Conservation (phyloP, 495 filamentous ascomycete species). For the Pseudoneurospora amorphoporcata region DNA sequence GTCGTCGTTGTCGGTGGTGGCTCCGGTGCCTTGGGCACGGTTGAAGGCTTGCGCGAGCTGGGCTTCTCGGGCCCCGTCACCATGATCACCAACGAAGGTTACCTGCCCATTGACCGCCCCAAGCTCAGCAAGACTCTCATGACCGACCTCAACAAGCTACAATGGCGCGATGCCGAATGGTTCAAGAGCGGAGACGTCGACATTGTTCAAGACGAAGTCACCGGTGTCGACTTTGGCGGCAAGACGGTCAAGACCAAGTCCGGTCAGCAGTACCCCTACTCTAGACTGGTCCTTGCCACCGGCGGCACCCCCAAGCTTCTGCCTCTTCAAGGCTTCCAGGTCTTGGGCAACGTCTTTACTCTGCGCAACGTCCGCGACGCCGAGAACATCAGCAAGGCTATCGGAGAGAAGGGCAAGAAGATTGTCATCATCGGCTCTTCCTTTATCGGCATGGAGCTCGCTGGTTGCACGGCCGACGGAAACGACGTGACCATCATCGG, state of each 20-base stretch:
- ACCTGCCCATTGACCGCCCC: slow-evolving; percentile 80
- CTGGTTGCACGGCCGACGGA: slow-evolving; percentile 60
- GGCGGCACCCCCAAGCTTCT: slow-evolving; percentile 72
- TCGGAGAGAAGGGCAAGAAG: slow-evolving; percentile 72
- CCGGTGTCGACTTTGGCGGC: slow-evolving; percentile 58
- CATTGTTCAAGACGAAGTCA: slow-evolving; percentile 62
- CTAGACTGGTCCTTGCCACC: slow-evolving; percentile 81
- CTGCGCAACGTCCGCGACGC: slow-evolving; percentile 67
- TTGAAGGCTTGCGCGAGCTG: slow-evolving; percentile 71
- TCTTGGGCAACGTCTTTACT: slow-evolving; percentile 75
- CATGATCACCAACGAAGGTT: slow-evolving; percentile 72
- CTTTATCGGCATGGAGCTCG: slow-evolving; percentile 96
- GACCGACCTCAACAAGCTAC: slow-evolving; percentile 67
- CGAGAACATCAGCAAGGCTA: slow-evolving; percentile 61
- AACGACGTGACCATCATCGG: slow-evolving; percentile 87
- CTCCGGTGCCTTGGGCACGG: slow-evolving; percentile 65
- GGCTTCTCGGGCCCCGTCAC: slow-evolving; percentile 77
- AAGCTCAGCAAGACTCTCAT: slow-evolving; percentile 94
- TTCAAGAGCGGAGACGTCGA: slow-evolving; percentile 68
- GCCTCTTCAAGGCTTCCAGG: slow-evolving; percentile 76
- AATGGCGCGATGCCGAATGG: slow-evolving; percentile 63
- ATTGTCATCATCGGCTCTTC: slow-evolving; percentile 83
- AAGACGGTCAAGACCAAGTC: slow-evolving; percentile 65
- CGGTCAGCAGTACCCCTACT: slow-evolving; percentile 62
- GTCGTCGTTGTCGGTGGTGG: slow-evolving; percentile 87